Conservation (phyloP, 163 green algal genomes). For the Scenedesmus sp. region DNA sequence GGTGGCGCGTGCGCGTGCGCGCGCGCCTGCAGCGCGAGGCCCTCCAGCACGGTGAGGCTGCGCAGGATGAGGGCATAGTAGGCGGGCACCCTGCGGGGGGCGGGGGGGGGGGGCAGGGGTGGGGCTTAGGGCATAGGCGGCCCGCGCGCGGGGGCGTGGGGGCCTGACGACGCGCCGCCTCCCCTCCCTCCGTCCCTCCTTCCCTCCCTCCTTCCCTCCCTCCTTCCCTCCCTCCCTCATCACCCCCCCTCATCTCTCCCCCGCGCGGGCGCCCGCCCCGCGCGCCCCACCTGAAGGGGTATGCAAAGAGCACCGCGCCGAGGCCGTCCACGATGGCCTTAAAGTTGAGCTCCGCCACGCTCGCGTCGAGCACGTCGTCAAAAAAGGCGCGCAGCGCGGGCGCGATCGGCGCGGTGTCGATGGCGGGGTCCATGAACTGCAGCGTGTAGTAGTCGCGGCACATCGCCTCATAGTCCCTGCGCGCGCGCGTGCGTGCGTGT, state of each 20-base stretch:
- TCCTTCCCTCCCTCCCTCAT: neutral
- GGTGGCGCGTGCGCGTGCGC: too few species aligned
- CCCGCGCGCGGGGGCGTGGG: too few species aligned
- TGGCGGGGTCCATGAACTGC: constrained; percentile 89
- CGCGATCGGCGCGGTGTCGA: constrained; percentile 95
- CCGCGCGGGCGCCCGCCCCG: neutral
- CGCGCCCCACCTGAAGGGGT: constrained; percentile 77
- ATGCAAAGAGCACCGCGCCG: constrained; percentile 95
- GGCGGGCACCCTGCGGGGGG: constrained; percentile 79
- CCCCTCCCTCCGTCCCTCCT: too few species aligned
- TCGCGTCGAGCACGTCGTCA: constrained; percentile 87
- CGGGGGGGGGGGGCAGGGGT: neutral
- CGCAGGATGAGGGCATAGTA: constrained; percentile 98
- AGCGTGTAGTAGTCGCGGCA: constrained; percentile 81
- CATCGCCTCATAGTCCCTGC: constrained; percentile 76
- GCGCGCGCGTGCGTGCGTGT: too few species aligned
- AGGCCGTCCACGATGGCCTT: constrained; percentile 94
- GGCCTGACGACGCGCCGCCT: too few species aligned
- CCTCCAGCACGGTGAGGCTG: constrained; percentile 94
- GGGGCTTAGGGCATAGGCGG: too few species aligned
- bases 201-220: too few species aligned
- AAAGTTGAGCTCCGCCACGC: constrained; percentile 90
- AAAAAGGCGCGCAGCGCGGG: constrained; percentile 97
- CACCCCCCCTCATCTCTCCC: neutral
- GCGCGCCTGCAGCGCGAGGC: constrained; percentile 77